Conservation (phyloP, 208 protist species). For the Leishmania amazonensis region DNA sequence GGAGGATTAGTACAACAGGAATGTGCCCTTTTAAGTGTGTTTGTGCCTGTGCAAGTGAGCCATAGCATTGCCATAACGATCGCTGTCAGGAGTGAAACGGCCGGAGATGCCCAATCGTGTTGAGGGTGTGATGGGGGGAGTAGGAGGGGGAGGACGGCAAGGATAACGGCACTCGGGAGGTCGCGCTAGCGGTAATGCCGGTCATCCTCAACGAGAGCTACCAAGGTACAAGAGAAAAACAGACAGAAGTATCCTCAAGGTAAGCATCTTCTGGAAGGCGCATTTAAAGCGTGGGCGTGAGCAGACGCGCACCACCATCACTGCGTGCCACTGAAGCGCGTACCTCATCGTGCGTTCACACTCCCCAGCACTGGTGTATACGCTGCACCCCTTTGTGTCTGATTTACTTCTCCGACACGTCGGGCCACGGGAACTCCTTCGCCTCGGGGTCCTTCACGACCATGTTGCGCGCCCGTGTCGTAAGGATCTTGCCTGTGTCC, state of each 20-base stretch:
- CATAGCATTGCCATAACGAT: neutral
- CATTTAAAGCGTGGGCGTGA: neutral
- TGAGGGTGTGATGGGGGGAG: neutral
- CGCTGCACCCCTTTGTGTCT: neutral
- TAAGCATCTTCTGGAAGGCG: neutral
- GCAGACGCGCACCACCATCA: neutral
- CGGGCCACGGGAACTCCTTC: slow-evolving; percentile 67
- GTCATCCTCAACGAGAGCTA: neutral
- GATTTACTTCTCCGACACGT: slow-evolving; percentile 19
- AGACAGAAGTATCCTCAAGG: neutral
- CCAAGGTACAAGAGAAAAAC: neutral
- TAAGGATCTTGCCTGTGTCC: slow-evolving; percentile 73
- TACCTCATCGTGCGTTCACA: neutral
- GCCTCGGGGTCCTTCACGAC: slow-evolving; percentile 74
- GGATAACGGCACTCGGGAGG: neutral
- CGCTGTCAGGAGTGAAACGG: neutral
- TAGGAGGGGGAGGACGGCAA: neutral
- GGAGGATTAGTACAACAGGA: neutral
- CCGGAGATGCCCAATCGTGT: neutral
- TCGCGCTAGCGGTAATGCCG: neutral
- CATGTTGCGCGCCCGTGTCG: slow-evolving; percentile 53
- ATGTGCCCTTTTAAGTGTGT: neutral
- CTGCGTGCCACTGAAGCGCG: neutral
- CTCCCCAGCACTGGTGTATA: neutral
- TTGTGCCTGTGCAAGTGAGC: neutral